A percentile compares a stretch with the other conserved stretches of the same genome.
Evolutionary conservation across 2,329 filamentous ascomycete species (phyloP).

Genomic region (Dothideomycetidae sp.): DNA sequence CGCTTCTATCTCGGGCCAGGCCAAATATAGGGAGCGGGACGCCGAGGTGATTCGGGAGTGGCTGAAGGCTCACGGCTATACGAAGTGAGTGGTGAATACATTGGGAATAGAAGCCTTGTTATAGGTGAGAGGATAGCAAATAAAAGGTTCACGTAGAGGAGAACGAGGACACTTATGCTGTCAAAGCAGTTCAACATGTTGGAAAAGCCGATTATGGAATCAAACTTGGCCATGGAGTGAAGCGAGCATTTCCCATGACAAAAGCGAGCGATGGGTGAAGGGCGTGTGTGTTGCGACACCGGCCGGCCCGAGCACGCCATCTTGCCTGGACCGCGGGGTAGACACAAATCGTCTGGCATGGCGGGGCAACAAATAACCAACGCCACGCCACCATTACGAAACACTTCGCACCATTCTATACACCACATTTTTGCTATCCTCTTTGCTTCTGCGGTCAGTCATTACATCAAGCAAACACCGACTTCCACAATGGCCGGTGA

Average conservation of each 20-base stretch:
- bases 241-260: too few relatives aligned
- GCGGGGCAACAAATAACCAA: not conserved
- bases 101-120: too few relatives aligned
- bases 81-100: not conserved
- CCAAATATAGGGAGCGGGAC: slow-evolving; percentile 70
- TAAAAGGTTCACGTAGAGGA: too few relatives aligned
- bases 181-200: not conserved
- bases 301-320: not conserved
- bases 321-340: not conserved
- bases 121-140: too few relatives aligned
- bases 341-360: too few relatives aligned
- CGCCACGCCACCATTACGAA: too few relatives aligned
- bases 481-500: slow-evolving; percentile 5
- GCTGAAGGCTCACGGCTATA: slow-evolving; percentile 50
- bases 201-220: too few relatives aligned
- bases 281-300: not conserved
- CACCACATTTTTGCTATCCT: too few relatives aligned
- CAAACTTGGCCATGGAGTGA: too few relatives aligned
- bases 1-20: slow-evolving; percentile 73
- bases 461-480: too few relatives aligned
- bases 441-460: too few relatives aligned
- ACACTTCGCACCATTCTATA: too few relatives aligned
- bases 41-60: slow-evolving; percentile 60
- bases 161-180: not conserved
- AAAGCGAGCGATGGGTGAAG: not conserved